phyloP scores from a whole-genome alignment of 306 rosid species.

The Lotus japonicus region DNA sequence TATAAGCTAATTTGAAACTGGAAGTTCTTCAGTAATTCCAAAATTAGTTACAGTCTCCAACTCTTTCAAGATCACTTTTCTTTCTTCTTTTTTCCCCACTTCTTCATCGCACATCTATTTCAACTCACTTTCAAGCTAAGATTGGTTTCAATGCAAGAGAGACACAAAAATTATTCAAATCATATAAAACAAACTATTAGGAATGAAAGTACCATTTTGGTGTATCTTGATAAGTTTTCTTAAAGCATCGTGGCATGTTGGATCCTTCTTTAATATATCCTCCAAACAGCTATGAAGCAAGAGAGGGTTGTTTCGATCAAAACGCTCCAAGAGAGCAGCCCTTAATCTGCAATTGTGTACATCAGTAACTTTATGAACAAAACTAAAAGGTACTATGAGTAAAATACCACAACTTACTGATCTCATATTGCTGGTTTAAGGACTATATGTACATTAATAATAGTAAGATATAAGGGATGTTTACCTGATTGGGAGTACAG shows the following conservation, averaged over 20 bases:
- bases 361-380: constrained; percentile 5
- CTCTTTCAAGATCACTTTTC: not conserved
- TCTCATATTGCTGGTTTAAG: not conserved
- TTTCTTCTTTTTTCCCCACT: not conserved
- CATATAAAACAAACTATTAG: not conserved
- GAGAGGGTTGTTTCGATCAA: constrained; percentile 39
- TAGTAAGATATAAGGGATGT: constrained; percentile 1
- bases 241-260: constrained; percentile 53
- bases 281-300: constrained; percentile 41
- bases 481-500: constrained; percentile 58
- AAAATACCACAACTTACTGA: not conserved
- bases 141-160: not conserved
- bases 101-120: not conserved
- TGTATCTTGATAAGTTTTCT: constrained; percentile 64
- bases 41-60: not conserved
- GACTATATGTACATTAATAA: not conserved
- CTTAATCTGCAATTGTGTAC: constrained; percentile 47
- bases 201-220: constrained; percentile 53
- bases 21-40: not conserved
- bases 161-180: not conserved
- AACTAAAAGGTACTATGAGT: not conserved
- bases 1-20: not conserved
- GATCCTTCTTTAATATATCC: constrained; percentile 70
- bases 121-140: not conserved
- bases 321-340: constrained; percentile 48